Percentiles rank a stretch among this genome's conserved stretches.
Conservation (phyloP, 2,329 filamentous ascomycete genomes). For the Trichoderma guizhouense region DNA sequence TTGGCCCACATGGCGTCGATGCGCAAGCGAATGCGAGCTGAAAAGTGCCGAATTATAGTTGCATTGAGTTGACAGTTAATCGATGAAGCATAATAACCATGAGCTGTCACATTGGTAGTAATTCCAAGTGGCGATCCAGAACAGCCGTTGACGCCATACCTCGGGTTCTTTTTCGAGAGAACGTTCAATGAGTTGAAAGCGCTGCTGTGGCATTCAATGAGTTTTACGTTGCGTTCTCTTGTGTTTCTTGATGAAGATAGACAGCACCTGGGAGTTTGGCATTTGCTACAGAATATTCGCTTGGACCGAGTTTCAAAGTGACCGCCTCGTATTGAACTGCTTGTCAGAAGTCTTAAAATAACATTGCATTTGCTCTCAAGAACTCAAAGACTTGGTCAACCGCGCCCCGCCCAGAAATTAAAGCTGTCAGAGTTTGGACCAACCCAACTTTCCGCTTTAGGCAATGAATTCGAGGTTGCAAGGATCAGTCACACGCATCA, state of each 20-base stretch:
- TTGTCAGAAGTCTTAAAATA: background rate
- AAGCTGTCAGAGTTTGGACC: background rate
- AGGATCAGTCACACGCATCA: background rate
- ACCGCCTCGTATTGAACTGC: background rate
- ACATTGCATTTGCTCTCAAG: background rate
- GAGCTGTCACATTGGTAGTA: background rate
- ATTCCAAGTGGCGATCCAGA: background rate
- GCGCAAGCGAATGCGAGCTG: conserved; percentile 14
- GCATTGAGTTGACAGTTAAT: background rate
- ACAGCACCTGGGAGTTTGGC: background rate
- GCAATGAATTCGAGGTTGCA: background rate
- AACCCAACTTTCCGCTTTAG: background rate
- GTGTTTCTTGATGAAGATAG: background rate
- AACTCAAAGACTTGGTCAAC: background rate
- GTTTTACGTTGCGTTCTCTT: background rate
- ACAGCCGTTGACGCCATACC: background rate
- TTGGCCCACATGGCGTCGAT: conserved; percentile 6
- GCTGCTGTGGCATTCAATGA: background rate
- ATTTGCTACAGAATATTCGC: background rate
- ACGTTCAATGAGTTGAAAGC: background rate
- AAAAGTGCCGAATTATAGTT: background rate
- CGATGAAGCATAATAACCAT: background rate
- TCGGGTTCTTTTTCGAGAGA: background rate
- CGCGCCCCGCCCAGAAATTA: background rate
- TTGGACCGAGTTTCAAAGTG: background rate